These are phyloP conservation scores for Fusarium secorum DNA, from an alignment of 2,329 filamentous ascomycete species.

Conservation along the genomic window DNA sequence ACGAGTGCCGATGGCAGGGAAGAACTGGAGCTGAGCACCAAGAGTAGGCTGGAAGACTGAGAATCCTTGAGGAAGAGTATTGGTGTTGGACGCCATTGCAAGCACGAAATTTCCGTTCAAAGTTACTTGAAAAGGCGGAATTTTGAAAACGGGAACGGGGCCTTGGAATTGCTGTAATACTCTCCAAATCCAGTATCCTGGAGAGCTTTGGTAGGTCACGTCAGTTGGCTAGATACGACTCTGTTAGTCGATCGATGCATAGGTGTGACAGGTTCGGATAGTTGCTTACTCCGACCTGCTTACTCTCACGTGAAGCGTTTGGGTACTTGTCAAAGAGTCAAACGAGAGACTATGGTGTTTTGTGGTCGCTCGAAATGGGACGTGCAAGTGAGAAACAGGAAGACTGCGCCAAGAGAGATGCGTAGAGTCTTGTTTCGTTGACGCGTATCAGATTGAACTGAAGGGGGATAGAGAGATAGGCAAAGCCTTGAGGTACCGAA, in stretches of 20 bases:
- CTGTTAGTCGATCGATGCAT: conserved; percentile 11
- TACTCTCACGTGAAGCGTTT: conserved; percentile 29
- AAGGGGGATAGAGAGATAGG: conserved; percentile 10
- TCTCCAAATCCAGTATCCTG: conserved; percentile 14
- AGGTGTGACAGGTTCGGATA: conserved; percentile 14
- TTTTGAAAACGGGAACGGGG: conserved; percentile 4
- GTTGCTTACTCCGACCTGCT: conserved; percentile 38
- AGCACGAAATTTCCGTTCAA: conserved; percentile 4
- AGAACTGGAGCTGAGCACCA: conserved; percentile 68
- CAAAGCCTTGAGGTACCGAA: conserved; percentile 27
- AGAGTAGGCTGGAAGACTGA: conserved; percentile 67
- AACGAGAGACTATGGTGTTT: conserved; percentile 15
- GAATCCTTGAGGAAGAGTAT: conserved; percentile 57
- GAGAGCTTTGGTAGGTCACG: background rate
- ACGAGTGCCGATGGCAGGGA: conserved; percentile 68
- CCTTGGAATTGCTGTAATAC: conserved; percentile 2
- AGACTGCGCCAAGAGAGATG: conserved; percentile 6
- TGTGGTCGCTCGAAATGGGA: conserved; percentile 13
- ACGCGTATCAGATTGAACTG: conserved; percentile 11
- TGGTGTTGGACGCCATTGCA: conserved; percentile 40
- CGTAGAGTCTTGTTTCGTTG: conserved; percentile 16
- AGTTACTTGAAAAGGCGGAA: conserved; percentile 14
- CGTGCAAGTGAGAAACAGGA: conserved; percentile 9
- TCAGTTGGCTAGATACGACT: conserved; percentile 8
- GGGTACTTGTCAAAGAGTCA: background rate